Evolutionary conservation across 1,139 yeast species (phyloP).

Genomic region (Lodderomyces parapsilosis): DNA sequence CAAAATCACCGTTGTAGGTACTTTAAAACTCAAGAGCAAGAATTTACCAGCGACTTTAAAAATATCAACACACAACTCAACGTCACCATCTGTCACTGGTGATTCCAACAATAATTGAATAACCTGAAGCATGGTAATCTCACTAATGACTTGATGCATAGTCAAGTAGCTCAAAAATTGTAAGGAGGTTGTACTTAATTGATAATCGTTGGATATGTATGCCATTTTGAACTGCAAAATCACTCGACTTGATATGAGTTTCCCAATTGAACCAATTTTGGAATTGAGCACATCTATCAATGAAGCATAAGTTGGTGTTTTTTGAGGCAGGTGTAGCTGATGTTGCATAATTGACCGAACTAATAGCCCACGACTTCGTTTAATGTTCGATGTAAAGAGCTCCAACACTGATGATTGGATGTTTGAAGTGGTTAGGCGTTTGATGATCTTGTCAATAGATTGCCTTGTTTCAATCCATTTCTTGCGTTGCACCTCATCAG

Average conservation of each 20-base stretch:
- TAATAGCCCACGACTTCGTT: constrained; percentile 61
- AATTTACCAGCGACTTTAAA: constrained; percentile 24
- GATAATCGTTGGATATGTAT: constrained; percentile 49
- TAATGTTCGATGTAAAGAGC: constrained; percentile 53
- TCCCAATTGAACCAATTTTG: constrained; percentile 70
- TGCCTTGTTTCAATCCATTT: constrained; percentile 57
- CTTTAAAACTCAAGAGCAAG: constrained; percentile 21
- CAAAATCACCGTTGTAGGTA: constrained; percentile 48
- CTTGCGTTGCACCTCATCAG: constrained; percentile 33
- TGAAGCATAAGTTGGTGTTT: constrained; percentile 54
- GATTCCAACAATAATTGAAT: constrained; percentile 54
- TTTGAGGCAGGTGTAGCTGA: constrained; percentile 38
- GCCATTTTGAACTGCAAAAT: constrained; percentile 59
- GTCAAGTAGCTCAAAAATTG: constrained; percentile 61
- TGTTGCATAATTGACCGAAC: constrained; percentile 57
- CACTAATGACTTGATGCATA: constrained; percentile 66
- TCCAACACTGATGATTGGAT: constrained; percentile 47
- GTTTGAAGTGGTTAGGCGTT: constrained; percentile 45
- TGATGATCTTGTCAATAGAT: constrained; percentile 47
- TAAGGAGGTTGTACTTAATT: constrained; percentile 40
- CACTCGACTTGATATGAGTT: constrained; percentile 51
- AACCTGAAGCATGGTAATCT: constrained; percentile 62
- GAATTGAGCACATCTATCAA: constrained; percentile 62
- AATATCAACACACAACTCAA: constrained; percentile 26
- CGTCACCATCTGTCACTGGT: constrained; percentile 45